Evolutionary conservation across 1,284 basidiomycete species (phyloP), one percentile per base, ranked within the genome.

Genomic region (Naganishia liquefaciens): DNA sequence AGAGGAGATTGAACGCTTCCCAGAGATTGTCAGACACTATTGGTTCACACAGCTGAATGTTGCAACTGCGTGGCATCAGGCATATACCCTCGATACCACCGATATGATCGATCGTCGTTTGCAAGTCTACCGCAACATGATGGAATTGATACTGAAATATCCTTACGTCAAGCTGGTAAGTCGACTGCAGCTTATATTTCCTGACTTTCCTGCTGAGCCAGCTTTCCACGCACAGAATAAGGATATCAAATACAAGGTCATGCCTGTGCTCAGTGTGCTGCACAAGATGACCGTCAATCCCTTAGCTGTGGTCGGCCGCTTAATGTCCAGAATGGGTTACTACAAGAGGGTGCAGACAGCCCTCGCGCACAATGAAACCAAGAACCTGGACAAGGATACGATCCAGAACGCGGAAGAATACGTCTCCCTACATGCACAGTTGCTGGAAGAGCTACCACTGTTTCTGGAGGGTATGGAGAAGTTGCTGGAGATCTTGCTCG

Each of bases 381-480:
- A 72, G 62, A 60, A 68, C 0, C 55, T 74, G 37, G 77, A 78
- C 30, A 69, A 69, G 27, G 42, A 50, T 7, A 57, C 76, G 10
- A 54, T 74, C 15, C 71, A 73, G 52, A 74, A 73, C 50, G 79
- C 78, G 5, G 67, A 70, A 23, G 77, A 79, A 27, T 80, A 77
- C 54, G 73, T 76, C 57, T 75, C 78, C 19, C 70, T 80, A 0
- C 79, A 80, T 67, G 73, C 73, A 19, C 79, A 80, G 68, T 70
- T 80, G 17, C 68, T 78, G 13, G 77, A 77, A 51, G 79, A 80
- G 65, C 69, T 80, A 0, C 79, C 79, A 0, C 63, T 67, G 0
- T 78, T 79, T 63, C 51, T 80, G 27, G 75, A 77, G 51, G 77
- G 78, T 0, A 74, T 75, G 54, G 68, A 67, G 50, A 68, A 74